These are phyloP conservation scores for Lactarius hatsudake DNA, from an alignment of 768 basidiomycete genomes.

Conservation along the genomic window DNA sequence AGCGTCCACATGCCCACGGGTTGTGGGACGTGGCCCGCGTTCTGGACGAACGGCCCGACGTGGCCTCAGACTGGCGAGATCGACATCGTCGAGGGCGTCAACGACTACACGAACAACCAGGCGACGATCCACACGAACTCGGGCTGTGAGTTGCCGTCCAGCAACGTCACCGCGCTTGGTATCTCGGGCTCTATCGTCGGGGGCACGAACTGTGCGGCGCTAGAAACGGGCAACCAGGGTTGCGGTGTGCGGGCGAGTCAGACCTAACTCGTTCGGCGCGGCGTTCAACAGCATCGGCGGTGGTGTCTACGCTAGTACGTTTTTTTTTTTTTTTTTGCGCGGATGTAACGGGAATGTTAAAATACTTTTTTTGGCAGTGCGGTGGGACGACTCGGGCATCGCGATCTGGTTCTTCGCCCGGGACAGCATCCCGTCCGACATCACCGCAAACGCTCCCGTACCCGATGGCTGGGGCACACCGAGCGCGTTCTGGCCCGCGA, in stretches of 20 bases:
- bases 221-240: constrained; percentile 69
- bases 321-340: background rate
- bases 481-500: constrained; percentile 75
- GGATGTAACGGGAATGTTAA: constrained; percentile 9
- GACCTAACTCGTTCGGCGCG: constrained; percentile 71
- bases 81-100: constrained; percentile 82
- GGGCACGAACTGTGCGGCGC: constrained; percentile 68
- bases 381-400: constrained; percentile 75
- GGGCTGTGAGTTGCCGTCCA: constrained; percentile 63
- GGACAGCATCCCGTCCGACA: constrained; percentile 70
- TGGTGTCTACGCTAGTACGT: constrained; percentile 87
- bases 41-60: constrained; percentile 48
- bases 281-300: constrained; percentile 83
- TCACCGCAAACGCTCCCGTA: constrained; percentile 65
- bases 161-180: constrained; percentile 44
- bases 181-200: constrained; percentile 66
- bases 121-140: constrained; percentile 75
- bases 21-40: constrained; percentile 79
- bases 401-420: constrained; percentile 81
- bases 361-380: constrained; percentile 44
- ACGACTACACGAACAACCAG: constrained; percentile 78
- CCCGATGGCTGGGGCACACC: constrained; percentile 77
- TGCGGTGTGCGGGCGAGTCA: constrained; percentile 71
- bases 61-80: constrained; percentile 76
- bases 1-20: constrained; percentile 87